Base-by-base conservation (phyloP, 164 flowering plant genomes). In the Magnolia officinalis region DNA sequence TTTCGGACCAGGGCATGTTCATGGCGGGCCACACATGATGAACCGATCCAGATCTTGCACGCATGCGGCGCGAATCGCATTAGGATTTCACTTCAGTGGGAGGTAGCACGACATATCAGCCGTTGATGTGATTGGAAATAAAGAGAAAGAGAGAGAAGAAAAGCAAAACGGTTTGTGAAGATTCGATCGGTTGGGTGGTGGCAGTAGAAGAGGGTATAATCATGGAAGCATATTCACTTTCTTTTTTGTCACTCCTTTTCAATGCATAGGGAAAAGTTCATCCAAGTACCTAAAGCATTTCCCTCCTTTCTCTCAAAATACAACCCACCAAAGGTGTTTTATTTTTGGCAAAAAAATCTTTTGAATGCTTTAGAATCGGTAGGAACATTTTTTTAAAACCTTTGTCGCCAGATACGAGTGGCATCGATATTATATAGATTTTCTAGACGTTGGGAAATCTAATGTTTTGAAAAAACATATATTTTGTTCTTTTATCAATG, bases 221-320 rank as follows among this genome's bases (percentile, higher is more conserved):
- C 81, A 85, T 85, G 79, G 84, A 84, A 80, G 80, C 87, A 82
- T 84, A 81, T 84, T 85, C 88, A 84, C 87, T 87, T 87, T 85
- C 84, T 83, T 82, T 85, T 83, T 85, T 88, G 91, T 84, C 86
- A 82, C 83, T 86, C 84, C 89, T 85, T 88, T 85, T 83, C 72
- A 84, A 64, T 86, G 86, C 88, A 87, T 78, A 83, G 82, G 83
- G 71, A 79, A 84, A 83, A 84, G 87, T 68, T 81, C 72, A 58
- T 63, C 80, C 63, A 78, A 37, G 50, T 31, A 16, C 72, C 72
- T 70, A 50, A 49, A 70, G 72, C 72, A 70, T 70, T 70, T 50
- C 19, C 21, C 20, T 21, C 70, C 67, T 8, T 26, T 26, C 37
- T 31, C 20, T 45, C 19, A 31, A 31, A 29, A 31, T 24, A 65